Evolutionary conservation across 192 early-diverging fungal species (phyloP), one percentile per base, ranked within the genome.

Genomic region (Pecoramyces ruminantium): DNA sequence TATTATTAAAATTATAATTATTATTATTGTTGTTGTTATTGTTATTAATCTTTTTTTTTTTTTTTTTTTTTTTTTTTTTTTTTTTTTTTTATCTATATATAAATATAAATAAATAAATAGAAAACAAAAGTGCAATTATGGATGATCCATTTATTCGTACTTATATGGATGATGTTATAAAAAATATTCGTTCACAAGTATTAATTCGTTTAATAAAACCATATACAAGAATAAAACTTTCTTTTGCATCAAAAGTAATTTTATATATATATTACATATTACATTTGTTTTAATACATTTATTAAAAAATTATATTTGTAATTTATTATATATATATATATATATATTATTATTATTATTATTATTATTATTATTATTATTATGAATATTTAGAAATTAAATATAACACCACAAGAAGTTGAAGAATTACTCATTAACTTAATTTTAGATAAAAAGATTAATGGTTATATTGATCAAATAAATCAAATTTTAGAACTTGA

Each of bases 181-280:
- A 93, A 82, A 97, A 94, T 80, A 96, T 99, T 83, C 93, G 96
- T 28, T 94, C 94, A 21, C 95, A 96, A 88, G 96, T 96, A 0
- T 82, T 99, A 30, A 88, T 96, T 42, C 87, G 90, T 78, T 85
- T 96, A 18, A 94, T 96, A 78, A 89, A 90, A 84, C 97, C 97
- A 0, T 99, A 99, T 84, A 97, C 97, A 12, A 87, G 95, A 79
- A 94, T 99, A 77, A 92, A 93, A 83, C 89, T 99, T 30, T 85
- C 86, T 0, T 93, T 94, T 82, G 90, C 96, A 78, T 92, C 94
- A 25, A 89, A 90, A 85, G 93, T 94, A 85, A 79, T 83, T 27
- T 16, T 27, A 58, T 12, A 17, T n/a, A n/a, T n/a, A n/a, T n/a
- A n/a, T n/a, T n/a, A n/a, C n/a, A n/a, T n/a, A n/a, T n/a, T n/a